These are phyloP conservation scores for Ophiostoma fasciatum DNA, from an alignment of 2,329 filamentous ascomycete genomes.

Conservation along the genomic window DNA sequence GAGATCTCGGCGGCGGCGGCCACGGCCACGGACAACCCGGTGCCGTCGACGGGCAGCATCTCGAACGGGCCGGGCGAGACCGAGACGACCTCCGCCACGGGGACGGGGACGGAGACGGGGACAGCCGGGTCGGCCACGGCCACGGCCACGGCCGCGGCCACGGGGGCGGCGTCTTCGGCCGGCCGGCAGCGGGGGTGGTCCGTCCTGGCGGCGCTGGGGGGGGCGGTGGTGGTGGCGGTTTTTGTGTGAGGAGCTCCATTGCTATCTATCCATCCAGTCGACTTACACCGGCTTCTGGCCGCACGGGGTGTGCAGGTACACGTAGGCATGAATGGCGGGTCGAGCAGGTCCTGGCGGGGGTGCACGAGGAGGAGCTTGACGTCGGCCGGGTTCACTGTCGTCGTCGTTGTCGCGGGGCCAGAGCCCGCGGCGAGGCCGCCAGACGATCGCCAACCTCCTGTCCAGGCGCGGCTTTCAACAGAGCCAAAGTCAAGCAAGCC, in stretches of 20 bases:
- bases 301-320: slow-evolving; percentile 6
- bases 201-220: neutral
- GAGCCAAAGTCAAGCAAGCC: too few relatives aligned
- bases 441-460: too few relatives aligned
- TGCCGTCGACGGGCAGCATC: slow-evolving; percentile 3
- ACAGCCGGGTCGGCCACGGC: neutral
- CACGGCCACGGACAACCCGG: slow-evolving; percentile 12
- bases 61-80: neutral
- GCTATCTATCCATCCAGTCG: neutral
- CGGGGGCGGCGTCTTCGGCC: neutral
- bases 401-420: too few relatives aligned
- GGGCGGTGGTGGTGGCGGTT: neutral
- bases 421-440: too few relatives aligned
- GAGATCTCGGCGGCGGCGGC: slow-evolving; percentile 8
- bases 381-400: too few relatives aligned
- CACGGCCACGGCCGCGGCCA: neutral
- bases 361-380: slow-evolving; percentile 13
- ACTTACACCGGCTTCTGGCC: slow-evolving; percentile 9
- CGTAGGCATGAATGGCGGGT: slow-evolving; percentile 10
- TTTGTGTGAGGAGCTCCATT: neutral
- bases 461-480: too few relatives aligned
- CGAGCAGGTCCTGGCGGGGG: slow-evolving; percentile 11
- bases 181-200: neutral
- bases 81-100: neutral
- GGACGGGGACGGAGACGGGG: neutral